Base-by-base conservation (phyloP, 768 basidiomycete species). In the Boletus edulis region DNA sequence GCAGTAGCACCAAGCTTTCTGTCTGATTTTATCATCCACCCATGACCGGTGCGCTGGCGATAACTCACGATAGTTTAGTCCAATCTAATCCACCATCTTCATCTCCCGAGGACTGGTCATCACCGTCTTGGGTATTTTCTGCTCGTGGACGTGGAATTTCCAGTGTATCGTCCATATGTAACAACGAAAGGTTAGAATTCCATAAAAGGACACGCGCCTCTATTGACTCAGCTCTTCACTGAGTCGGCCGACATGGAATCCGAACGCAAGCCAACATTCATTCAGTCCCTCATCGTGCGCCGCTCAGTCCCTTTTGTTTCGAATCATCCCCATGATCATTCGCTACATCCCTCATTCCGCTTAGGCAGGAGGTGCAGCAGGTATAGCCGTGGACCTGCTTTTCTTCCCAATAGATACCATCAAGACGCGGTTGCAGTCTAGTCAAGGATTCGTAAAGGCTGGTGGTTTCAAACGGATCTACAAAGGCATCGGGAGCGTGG, bases 321-420 rank as follows among this genome's bases (percentile, higher is more conserved):
- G 11, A 56, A 52, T 50, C 46, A 18, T 24, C 40, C 39, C n/a
- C 56, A 57, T 52, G 52, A 56, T 58, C 56, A 53, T 56, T 51
- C 24, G 27, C 46, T 51, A 60, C 35, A 38, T 40, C 52, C 46
- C 46, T 54, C 44, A n/a, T 38, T 43, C 27, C 46, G 50, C 55
- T 31, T 62, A 94, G 89, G 88, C 91, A 41, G 94, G 96, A 24
- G 95, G 89, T 20, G 70, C 87, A n/a, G 93, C 97, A 32, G 96
- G 96, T 27, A 89, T 92, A 9, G 81, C 93, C 3, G 96, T 98
- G 17, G 96, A 99, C 73, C 81, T 98, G 43, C 81, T 97, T 20
- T 95, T 99, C 76, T 99, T 94, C 71, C 96, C 96, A 2, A 85
- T 99, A 54, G 96, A 99, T 74, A 97, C 96, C 1, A 73, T 98